Evolutionary conservation across 163 green algal genomes (phyloP).

Genomic region (Scenedesmus sp.): DNA sequence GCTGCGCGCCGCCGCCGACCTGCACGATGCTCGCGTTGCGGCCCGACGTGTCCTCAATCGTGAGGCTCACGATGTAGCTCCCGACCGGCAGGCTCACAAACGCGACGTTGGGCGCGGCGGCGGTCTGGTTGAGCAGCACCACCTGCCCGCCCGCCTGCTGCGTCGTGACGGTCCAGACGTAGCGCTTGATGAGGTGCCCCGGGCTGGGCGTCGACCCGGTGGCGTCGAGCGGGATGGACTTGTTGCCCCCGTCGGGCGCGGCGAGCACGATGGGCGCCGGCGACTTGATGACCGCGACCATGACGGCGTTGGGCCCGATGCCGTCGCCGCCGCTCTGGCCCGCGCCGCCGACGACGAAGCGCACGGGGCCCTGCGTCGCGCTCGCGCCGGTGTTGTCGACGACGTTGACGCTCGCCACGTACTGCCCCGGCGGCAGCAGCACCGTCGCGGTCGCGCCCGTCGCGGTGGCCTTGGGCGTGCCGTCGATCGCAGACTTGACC

Average conservation of each 20-base stretch:
- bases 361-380: not conserved
- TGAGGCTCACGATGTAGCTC: slow-evolving; percentile 34
- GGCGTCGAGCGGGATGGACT: slow-evolving; percentile 15
- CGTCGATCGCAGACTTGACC: slow-evolving; percentile 22
- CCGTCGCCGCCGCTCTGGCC: not conserved
- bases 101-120: not conserved
- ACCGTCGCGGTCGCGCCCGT: slow-evolving; percentile 23
- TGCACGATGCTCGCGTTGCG: slow-evolving; percentile 13
- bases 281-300: slow-evolving; percentile 20
- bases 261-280: slow-evolving; percentile 1
- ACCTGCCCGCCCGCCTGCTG: not conserved
- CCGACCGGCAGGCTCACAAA: slow-evolving; percentile 31
- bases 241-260: slow-evolving; percentile 5
- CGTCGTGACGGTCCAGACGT: slow-evolving; percentile 23
- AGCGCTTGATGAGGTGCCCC: not conserved
- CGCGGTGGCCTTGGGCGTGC: slow-evolving; percentile 24
- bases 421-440: slow-evolving; percentile 20
- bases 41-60: slow-evolving; percentile 4
- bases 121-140: slow-evolving; percentile 2
- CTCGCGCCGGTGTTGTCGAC: slow-evolving; percentile 32
- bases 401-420: slow-evolving; percentile 22
- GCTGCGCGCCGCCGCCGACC: no score
- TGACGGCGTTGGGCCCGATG: slow-evolving; percentile 16
- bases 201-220: not conserved
- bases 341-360: not conserved